Conservation (phyloP, 352 stramenopile genomes). For the Blastocystis hominis region DNA sequence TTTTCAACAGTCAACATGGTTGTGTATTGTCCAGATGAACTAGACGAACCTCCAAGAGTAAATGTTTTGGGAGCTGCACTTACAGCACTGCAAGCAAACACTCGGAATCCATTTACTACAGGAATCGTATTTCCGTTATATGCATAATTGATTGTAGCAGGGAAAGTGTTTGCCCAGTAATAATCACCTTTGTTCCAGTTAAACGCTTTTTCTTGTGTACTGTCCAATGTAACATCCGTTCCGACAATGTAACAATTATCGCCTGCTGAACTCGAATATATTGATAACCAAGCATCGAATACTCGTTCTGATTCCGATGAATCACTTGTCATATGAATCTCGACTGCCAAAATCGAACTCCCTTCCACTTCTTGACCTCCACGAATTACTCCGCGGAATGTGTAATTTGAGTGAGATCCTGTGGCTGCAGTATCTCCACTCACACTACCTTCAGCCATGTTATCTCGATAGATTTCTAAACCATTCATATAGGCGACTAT, state of each 20-base stretch:
- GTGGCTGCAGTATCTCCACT: neutral
- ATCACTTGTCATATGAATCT: neutral
- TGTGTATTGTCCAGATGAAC: neutral
- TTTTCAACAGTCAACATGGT: neutral
- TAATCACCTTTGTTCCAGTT: neutral
- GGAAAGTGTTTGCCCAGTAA: neutral
- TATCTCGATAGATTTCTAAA: constrained; percentile 52
- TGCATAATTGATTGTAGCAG: neutral
- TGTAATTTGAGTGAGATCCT: neutral
- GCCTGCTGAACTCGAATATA: neutral
- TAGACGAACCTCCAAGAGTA: neutral
- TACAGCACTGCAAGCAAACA: neutral
- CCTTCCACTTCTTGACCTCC: neutral
- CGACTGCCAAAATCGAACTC: neutral
- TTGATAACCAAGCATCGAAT: constrained; percentile 14
- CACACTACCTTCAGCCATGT: neutral
- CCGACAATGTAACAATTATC: neutral
- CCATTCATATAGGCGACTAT: constrained; percentile 51
- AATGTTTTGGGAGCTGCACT: neutral
- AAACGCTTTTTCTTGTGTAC: neutral
- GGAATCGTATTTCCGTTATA: neutral
- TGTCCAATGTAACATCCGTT: neutral
- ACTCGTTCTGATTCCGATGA: neutral
- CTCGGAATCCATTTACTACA: neutral
- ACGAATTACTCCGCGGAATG: neutral